Base-by-base conservation (phyloP, 768 basidiomycete genomes). In the Kwoniella sp. region DNA sequence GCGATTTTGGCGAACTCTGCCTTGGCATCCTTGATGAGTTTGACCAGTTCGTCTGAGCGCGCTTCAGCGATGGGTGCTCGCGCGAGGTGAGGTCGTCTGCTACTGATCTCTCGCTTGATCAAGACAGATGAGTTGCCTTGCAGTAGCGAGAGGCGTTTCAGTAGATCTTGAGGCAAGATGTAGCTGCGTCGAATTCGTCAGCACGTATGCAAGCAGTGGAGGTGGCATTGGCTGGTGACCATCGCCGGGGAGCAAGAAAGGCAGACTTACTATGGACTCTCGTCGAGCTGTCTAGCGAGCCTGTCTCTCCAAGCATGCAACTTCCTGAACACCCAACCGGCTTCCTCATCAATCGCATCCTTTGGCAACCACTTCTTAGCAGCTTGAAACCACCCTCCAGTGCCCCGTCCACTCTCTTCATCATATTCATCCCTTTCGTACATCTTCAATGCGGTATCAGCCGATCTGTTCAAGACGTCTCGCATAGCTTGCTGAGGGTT, bases 231-330 rank as follows among this genome's bases (percentile, higher is more conserved):
- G n/a, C n/a, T n/a, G n/a, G n/a, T n/a, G n/a, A n/a, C n/a, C n/a
- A n/a, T n/a, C n/a, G n/a, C n/a, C n/a, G n/a, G n/a, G n/a, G n/a
- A n/a, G n/a, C n/a, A n/a, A n/a, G n/a, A n/a, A n/a, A n/a, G n/a
- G n/a, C n/a, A n/a, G n/a, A 80, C 85, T 49, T 76, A 92, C 88
- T 88, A 82, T 9, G 85, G 85, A 73, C 90, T 90, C 79, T 96
- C 93, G 76, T 97, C 94, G 70, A 92, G 90, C 60, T 88, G 86
- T 54, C 91, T 83, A 1, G 91, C 90, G 1, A 87, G 81, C 12
- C 77, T 73, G 77, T 97, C 93, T 63, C 94, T 83, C 94, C 93
- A 97, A 33, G 81, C 82, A 78, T 94, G 91, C 13, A 95, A 82
- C 1, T 83, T 82, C 62, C 83, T 85, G 79, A 90, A 92, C 17